These are phyloP conservation scores for Syzygium aromaticum DNA, from an alignment of 345 rosid species.

Conservation along the genomic window DNA sequence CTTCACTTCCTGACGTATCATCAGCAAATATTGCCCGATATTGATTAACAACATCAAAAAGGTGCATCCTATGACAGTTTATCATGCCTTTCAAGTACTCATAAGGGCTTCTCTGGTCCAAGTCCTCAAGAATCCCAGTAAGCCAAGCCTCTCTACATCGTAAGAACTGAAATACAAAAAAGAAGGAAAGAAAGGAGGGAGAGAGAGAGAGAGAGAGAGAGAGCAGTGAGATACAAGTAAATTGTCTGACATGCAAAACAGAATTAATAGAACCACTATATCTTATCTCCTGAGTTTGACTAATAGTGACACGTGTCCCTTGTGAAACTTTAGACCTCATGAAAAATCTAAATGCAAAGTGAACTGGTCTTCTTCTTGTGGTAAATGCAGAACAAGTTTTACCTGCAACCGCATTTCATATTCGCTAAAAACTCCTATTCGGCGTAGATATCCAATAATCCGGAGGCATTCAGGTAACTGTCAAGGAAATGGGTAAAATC, in stretches of 20 bases:
- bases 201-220: not conserved
- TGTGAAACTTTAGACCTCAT: not conserved
- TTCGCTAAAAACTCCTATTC: slow-evolving; percentile 88
- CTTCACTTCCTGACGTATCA: slow-evolving; percentile 95
- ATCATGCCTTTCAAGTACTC: slow-evolving; percentile 82
- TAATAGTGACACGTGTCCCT: not conserved
- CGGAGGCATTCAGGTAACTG: slow-evolving; percentile 97
- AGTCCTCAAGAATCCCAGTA: slow-evolving; percentile 90
- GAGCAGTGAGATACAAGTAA: not conserved
- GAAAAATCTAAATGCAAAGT: not conserved
- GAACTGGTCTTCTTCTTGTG: not conserved
- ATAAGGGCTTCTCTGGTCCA: slow-evolving; percentile 82
- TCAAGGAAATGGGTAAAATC: slow-evolving; percentile 9
- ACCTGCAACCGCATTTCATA: slow-evolving; percentile 97
- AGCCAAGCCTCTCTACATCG: slow-evolving; percentile 99
- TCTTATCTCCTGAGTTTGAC: not conserved
- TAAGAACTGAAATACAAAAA: slow-evolving; percentile 56
- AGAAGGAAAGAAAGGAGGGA: not conserved
- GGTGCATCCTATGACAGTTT: slow-evolving; percentile 61
- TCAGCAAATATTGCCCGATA: slow-evolving; percentile 95
- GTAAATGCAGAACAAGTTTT: not conserved
- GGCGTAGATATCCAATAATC: slow-evolving; percentile 87
- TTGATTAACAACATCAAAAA: slow-evolving; percentile 94
- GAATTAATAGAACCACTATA: not conserved
- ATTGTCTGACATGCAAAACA: not conserved